phyloP scores from a whole-genome alignment of 2,329 filamentous ascomycete species.

The Cordyceps javanica region DNA sequence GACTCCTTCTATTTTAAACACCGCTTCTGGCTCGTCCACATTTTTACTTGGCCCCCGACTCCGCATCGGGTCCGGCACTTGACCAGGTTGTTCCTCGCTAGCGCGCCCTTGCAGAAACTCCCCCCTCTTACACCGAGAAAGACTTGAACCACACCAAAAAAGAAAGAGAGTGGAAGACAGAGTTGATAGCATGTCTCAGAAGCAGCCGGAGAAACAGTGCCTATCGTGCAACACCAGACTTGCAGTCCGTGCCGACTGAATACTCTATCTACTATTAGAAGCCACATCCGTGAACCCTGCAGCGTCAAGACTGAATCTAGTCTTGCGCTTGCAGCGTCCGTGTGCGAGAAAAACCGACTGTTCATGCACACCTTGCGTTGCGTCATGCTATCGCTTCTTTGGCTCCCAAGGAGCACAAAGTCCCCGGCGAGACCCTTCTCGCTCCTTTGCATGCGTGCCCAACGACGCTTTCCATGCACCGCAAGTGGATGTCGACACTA shows the following conservation, averaged over 20 bases:
- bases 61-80: constrained; percentile 7
- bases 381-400: neutral
- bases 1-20: neutral
- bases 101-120: neutral
- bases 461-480: constrained; percentile 1
- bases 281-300: neutral
- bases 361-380: neutral
- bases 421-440: neutral
- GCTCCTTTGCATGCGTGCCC: constrained; percentile 1
- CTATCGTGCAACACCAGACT: neutral
- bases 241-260: neutral
- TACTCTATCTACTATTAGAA: neutral
- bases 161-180: no score
- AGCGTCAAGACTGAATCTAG: neutral
- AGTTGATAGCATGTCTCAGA: neutral
- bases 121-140: constrained; percentile 3
- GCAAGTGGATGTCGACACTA: neutral
- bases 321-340: neutral
- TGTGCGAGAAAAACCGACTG: neutral
- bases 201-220: neutral
- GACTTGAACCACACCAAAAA: no score
- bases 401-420: neutral
- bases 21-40: neutral
- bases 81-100: neutral
- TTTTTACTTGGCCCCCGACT: neutral